A percentile compares a stretch with the other conserved stretches of the same genome.
Conservation (phyloP, 2,329 filamentous ascomycete genomes). For the Stagonosporopsis rhizophila region DNA sequence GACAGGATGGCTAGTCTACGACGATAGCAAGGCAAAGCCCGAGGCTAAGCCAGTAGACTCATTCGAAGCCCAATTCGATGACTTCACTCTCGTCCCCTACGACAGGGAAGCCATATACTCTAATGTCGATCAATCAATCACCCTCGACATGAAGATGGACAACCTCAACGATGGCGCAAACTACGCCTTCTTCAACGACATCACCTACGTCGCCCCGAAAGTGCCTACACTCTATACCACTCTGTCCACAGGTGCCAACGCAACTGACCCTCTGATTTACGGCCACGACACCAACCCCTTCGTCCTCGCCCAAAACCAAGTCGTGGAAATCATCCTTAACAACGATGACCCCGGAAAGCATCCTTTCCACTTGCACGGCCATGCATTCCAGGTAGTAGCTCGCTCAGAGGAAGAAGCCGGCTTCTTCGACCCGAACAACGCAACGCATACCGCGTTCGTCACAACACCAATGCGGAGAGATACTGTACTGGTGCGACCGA, state of each 20-base stretch:
- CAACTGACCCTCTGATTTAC: constrained; percentile 53
- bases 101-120: constrained; percentile 69
- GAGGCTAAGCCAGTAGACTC: constrained; percentile 64
- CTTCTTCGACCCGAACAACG: constrained; percentile 57
- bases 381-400: constrained; percentile 47
- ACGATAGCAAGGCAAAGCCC: constrained; percentile 55
- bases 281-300: constrained; percentile 64
- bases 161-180: constrained; percentile 71
- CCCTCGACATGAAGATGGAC: constrained; percentile 67
- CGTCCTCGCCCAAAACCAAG: constrained; percentile 69
- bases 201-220: constrained; percentile 76
- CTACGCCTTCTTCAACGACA: constrained; percentile 73
- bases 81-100: constrained; percentile 72
- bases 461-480: constrained; percentile 59
- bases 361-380: constrained; percentile 74
- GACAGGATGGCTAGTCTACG: constrained; percentile 64
- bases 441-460: constrained; percentile 28
- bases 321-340: constrained; percentile 80
- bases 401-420: constrained; percentile 46
- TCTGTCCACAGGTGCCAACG: constrained; percentile 65
- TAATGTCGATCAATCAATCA: constrained; percentile 68
- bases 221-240: constrained; percentile 83
- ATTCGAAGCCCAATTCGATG: constrained; percentile 72
- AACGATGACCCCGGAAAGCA: constrained; percentile 73
- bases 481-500: constrained; percentile 61